These are phyloP conservation scores for Phytophthora brassicae DNA, from an alignment of 352 stramenopile species.

Conservation along the genomic window DNA sequence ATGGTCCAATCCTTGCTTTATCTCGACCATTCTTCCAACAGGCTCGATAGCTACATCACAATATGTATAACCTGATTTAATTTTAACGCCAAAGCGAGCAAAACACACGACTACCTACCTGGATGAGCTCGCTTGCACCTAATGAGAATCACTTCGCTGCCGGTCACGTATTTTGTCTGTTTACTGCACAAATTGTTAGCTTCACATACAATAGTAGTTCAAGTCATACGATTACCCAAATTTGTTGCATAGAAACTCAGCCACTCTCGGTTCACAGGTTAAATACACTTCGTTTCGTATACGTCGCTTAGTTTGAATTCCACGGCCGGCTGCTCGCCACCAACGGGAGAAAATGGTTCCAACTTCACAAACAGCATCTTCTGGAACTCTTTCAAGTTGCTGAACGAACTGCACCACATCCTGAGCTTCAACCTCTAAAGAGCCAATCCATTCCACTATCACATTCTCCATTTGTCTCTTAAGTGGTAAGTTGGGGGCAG, in stretches of 20 bases:
- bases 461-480: slow-evolving; percentile 41
- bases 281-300: slow-evolving; percentile 39
- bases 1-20: neutral
- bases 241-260: slow-evolving; percentile 59
- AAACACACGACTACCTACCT: slow-evolving; percentile 13
- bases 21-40: neutral
- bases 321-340: neutral
- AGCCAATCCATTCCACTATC: slow-evolving; percentile 51
- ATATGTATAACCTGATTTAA: neutral
- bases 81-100: neutral
- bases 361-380: slow-evolving; percentile 57
- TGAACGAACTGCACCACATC: slow-evolving; percentile 51
- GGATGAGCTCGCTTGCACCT: slow-evolving; percentile 41
- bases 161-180: slow-evolving; percentile 39
- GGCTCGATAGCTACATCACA: neutral
- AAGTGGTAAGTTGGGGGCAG: too few species aligned
- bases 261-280: slow-evolving; percentile 48
- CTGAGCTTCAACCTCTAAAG: slow-evolving; percentile 28
- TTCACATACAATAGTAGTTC: neutral
- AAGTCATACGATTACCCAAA: slow-evolving; percentile 39
- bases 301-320: slow-evolving; percentile 9
- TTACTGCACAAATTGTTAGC: slow-evolving; percentile 21
- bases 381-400: slow-evolving; percentile 43
- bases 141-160: slow-evolving; percentile 58
- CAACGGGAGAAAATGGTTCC: slow-evolving; percentile 32